phyloP scores from a whole-genome alignment of 2,329 filamentous ascomycete species.

The Monosporascus sp. region DNA sequence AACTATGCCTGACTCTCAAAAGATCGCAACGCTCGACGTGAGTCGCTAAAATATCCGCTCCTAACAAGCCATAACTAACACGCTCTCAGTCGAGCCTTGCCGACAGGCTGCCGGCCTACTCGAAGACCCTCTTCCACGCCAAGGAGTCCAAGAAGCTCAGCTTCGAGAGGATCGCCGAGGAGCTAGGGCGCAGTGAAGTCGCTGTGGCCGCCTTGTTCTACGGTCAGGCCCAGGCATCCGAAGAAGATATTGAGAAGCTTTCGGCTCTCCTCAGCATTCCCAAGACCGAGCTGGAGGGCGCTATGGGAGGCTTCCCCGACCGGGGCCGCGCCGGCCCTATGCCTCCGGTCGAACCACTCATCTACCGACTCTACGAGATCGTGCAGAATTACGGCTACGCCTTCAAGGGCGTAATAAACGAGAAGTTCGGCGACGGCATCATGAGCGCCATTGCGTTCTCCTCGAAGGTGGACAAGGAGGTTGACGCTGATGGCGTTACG shows the following conservation, averaged over 20 bases:
- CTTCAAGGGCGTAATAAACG: slow-evolving; percentile 91
- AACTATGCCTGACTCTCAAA: slow-evolving; percentile 18
- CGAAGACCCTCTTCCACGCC: slow-evolving; percentile 70
- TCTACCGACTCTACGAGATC: slow-evolving; percentile 90
- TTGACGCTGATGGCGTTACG: slow-evolving; percentile 70
- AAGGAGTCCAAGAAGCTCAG: slow-evolving; percentile 71
- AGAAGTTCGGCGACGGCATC: slow-evolving; percentile 92
- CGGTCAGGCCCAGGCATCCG: slow-evolving; percentile 70
- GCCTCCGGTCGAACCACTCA: slow-evolving; percentile 78
- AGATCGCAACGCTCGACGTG: slow-evolving; percentile 25
- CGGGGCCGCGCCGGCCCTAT: slow-evolving; percentile 74
- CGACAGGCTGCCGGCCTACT: slow-evolving; percentile 64
- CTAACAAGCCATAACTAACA: slow-evolving; percentile 1
- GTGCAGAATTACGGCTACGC: slow-evolving; percentile 96
- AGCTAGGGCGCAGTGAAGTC: slow-evolving; percentile 74
- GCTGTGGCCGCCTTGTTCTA: slow-evolving; percentile 87
- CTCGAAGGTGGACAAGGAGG: slow-evolving; percentile 90
- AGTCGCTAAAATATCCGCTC: slow-evolving; percentile 2
- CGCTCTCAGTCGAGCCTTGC: slow-evolving; percentile 54
- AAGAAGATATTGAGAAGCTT: slow-evolving; percentile 63
- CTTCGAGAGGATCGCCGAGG: slow-evolving; percentile 72
- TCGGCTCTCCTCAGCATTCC: slow-evolving; percentile 59
- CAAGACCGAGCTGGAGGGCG: slow-evolving; percentile 48
- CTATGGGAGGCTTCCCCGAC: slow-evolving; percentile 72
- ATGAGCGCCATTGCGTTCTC: slow-evolving; percentile 94